These are phyloP conservation scores for Eucalyptus polybractea DNA, from an alignment of 345 rosid species.

Conservation along the genomic window DNA sequence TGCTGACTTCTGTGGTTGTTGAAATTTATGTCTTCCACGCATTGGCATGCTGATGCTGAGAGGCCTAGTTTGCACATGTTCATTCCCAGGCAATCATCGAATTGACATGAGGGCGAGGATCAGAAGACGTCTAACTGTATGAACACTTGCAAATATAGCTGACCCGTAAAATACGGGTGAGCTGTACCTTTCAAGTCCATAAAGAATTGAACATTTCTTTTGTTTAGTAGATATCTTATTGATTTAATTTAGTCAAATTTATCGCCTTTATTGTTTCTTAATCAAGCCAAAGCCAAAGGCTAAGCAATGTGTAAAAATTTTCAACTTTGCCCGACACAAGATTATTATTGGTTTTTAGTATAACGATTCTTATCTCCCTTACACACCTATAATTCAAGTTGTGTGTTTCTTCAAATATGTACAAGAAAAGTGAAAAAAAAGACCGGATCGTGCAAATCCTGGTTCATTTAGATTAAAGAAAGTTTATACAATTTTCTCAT, in stretches of 20 bases:
- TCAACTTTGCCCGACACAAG: not conserved
- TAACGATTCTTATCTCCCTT: not conserved
- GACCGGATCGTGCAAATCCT: not conserved
- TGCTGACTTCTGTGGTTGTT: not conserved
- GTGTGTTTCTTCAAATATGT: not conserved
- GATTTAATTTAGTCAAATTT: not conserved
- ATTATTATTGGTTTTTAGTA: not conserved
- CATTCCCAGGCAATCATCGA: not conserved
- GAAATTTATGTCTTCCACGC: not conserved
- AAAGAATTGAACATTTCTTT: too few relatives aligned
- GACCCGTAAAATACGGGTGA: not conserved
- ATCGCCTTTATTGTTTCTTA: not conserved
- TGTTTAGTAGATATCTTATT: too few relatives aligned
- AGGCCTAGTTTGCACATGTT: not conserved
- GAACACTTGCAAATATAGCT: not conserved
- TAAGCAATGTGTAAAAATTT: not conserved
- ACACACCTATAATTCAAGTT: not conserved
- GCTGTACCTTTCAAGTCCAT: too few relatives aligned
- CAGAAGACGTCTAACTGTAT: not conserved
- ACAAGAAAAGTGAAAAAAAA: not conserved
- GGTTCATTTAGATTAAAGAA: not conserved
- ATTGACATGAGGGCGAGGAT: not conserved
- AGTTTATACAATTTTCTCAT: not conserved
- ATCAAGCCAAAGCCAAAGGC: not conserved
- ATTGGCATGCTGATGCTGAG: not conserved